Evolutionary conservation across 345 rosid genomes (phyloP).

Genomic region (Geranium brycei): DNA sequence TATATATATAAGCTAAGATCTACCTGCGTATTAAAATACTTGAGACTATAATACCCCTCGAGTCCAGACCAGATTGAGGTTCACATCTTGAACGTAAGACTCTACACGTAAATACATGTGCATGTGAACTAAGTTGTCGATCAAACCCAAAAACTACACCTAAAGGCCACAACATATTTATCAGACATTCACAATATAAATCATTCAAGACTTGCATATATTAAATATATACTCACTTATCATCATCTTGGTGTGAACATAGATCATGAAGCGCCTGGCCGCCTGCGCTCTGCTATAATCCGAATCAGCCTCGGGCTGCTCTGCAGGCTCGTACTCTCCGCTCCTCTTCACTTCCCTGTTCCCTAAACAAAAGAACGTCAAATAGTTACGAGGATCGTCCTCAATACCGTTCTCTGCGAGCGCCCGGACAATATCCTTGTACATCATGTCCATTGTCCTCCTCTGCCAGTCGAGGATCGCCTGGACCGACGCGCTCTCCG

Average conservation of each 20-base stretch:
- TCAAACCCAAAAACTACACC: no score
- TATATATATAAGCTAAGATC: no score
- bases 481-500: conserved; percentile 90
- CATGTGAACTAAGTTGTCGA: no score
- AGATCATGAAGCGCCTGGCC: conserved; percentile 54
- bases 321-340: conserved; percentile 80
- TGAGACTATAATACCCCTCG: no score
- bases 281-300: conserved; percentile 82
- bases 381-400: conserved; percentile 76
- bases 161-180: no score
- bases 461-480: conserved; percentile 96
- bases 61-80: no score
- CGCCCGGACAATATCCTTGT: conserved; percentile 62
- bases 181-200: no score
- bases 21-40: no score
- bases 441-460: conserved; percentile 27
- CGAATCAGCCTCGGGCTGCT: conserved; percentile 72
- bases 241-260: conserved; percentile 65
- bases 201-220: no score
- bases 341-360: conserved; percentile 77
- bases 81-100: no score
- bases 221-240: conserved; percentile 37
- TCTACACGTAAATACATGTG: no score
- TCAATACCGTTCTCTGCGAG: conserved; percentile 56
- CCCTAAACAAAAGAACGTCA: conserved; percentile 91